Percentiles rank a stretch among this genome's conserved stretches.
phyloP scores from a whole-genome alignment of 768 basidiomycete genomes.

The Zangia roseola region DNA sequence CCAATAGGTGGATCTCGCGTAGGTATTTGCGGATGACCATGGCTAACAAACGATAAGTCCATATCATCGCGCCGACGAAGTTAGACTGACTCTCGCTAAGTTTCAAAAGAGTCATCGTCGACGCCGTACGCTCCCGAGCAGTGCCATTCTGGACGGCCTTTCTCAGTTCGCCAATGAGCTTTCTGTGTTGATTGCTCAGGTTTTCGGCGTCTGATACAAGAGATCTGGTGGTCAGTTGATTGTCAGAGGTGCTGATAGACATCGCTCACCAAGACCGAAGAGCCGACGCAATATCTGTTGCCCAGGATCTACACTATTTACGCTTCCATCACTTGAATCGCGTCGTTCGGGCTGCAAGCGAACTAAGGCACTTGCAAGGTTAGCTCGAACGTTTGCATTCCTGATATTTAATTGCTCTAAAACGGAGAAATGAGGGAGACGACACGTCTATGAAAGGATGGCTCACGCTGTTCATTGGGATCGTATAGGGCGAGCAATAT shows the following conservation, averaged over 20 bases:
- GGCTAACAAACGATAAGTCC: constrained; percentile 10
- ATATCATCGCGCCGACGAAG: background rate
- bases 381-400: constrained; percentile 10
- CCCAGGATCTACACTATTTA: background rate
- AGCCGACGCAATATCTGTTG: constrained; percentile 6
- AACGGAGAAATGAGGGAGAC: background rate
- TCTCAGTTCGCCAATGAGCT: constrained; percentile 13
- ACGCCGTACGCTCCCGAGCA: constrained; percentile 20
- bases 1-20: constrained; percentile 3
- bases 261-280: constrained; percentile 19
- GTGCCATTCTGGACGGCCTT: background rate
- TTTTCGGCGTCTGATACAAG: constrained; percentile 2
- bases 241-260: background rate
- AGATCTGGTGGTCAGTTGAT: background rate
- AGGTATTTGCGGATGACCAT: constrained; percentile 6
- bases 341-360: background rate
- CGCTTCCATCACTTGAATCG: background rate
- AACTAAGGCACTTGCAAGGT: constrained; percentile 17
- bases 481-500: constrained; percentile 15
- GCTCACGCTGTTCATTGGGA: constrained; percentile 2
- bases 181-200: constrained; percentile 2
- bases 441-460: background rate
- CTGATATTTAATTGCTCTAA: constrained; percentile 10
- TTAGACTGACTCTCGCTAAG: constrained; percentile 17
- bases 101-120: constrained; percentile 22